Evolutionary conservation across 1,284 basidiomycete genomes (phyloP).

Genomic region (Microstroma glucosiphilum): DNA sequence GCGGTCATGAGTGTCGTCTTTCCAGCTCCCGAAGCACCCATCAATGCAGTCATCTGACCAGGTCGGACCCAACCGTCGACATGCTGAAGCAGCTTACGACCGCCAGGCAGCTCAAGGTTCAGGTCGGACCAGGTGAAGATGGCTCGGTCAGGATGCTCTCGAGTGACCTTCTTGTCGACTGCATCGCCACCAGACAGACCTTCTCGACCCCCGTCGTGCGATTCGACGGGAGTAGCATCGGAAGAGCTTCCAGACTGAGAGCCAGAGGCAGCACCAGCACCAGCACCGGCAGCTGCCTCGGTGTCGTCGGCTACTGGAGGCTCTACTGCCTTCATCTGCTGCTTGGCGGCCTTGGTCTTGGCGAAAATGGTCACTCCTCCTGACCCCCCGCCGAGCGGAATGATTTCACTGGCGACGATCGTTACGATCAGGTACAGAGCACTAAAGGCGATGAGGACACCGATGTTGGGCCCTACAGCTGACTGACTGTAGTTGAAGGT

Average conservation of each 20-base stretch:
- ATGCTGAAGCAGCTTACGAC: slow-evolving; percentile 23
- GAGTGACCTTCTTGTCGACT: slow-evolving; percentile 22
- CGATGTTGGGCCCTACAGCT: slow-evolving; percentile 30
- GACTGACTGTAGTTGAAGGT: slow-evolving; percentile 25
- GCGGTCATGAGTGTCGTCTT: slow-evolving; percentile 24
- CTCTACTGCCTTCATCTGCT: slow-evolving; percentile 1
- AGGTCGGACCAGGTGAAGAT: slow-evolving; percentile 24
- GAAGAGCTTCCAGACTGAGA: slow-evolving; percentile 5
- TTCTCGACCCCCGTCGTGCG: not conserved
- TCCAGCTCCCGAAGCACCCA: slow-evolving; percentile 19
- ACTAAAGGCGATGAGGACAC: slow-evolving; percentile 28
- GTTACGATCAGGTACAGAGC: slow-evolving; percentile 41
- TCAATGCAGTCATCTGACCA: slow-evolving; percentile 19
- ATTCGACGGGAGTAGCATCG: slow-evolving; percentile 10
- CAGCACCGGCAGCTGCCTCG: slow-evolving; percentile 10
- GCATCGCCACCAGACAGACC: slow-evolving; percentile 22
- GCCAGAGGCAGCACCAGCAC: not conserved
- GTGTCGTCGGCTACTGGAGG: slow-evolving; percentile 11
- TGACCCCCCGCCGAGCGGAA: slow-evolving; percentile 14
- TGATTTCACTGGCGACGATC: slow-evolving; percentile 28
- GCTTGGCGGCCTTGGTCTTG: slow-evolving; percentile 16
- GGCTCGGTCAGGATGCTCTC: slow-evolving; percentile 13
- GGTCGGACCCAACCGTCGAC: slow-evolving; percentile 21
- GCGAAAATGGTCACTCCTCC: slow-evolving; percentile 22
- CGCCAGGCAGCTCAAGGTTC: slow-evolving; percentile 14